Percentiles rank a stretch among this genome's conserved stretches.
Evolutionary conservation across 805 yeast species (phyloP).

Genomic region (Cephaloascus fragrans): DNA sequence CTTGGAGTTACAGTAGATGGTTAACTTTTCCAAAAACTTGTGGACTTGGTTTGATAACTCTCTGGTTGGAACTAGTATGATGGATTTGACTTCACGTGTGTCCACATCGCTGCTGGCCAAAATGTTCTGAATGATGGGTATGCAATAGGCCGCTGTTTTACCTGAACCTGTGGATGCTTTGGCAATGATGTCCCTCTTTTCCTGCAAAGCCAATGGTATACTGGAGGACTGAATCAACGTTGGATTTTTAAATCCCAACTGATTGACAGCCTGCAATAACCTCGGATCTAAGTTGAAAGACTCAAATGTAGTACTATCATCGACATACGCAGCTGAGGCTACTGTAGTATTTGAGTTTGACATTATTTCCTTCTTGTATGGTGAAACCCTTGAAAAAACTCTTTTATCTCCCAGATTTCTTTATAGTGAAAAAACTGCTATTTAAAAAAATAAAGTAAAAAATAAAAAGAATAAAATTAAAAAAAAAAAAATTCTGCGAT

Average conservation of each 20-base stretch:
- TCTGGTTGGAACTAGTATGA: slow-evolving; percentile 85
- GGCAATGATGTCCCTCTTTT: slow-evolving; percentile 86
- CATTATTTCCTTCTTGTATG: too few relatives aligned
- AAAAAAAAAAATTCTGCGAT: too few relatives aligned
- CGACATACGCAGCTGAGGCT: slow-evolving; percentile 64
- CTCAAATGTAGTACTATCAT: slow-evolving; percentile 62
- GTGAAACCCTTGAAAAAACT: too few relatives aligned
- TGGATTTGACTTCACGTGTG: slow-evolving; percentile 32
- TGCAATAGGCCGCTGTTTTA: slow-evolving; percentile 82
- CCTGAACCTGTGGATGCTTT: slow-evolving; percentile 95
- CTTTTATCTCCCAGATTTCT: too few relatives aligned
- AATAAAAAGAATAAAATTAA: too few relatives aligned
- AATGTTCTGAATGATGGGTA: slow-evolving; percentile 79
- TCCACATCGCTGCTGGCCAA: slow-evolving; percentile 25
- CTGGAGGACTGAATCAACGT: slow-evolving; percentile 86
- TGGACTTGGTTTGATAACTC: slow-evolving; percentile 84
- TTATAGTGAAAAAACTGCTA: too few relatives aligned
- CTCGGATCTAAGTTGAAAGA: slow-evolving; percentile 76
- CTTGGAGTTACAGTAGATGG: slow-evolving; percentile 59
- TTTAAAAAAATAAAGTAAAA: too few relatives aligned
- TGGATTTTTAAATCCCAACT: slow-evolving; percentile 74
- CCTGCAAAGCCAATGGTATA: slow-evolving; percentile 85
- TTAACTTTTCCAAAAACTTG: slow-evolving; percentile 57
- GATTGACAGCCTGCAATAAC: slow-evolving; percentile 72
- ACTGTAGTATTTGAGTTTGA: slow-evolving; percentile 13